Evolutionary conservation across 176 grass and related monocot species (phyloP), one percentile per base, ranked within the genome.

Genomic region (Hyparrhenia diplandra): DNA sequence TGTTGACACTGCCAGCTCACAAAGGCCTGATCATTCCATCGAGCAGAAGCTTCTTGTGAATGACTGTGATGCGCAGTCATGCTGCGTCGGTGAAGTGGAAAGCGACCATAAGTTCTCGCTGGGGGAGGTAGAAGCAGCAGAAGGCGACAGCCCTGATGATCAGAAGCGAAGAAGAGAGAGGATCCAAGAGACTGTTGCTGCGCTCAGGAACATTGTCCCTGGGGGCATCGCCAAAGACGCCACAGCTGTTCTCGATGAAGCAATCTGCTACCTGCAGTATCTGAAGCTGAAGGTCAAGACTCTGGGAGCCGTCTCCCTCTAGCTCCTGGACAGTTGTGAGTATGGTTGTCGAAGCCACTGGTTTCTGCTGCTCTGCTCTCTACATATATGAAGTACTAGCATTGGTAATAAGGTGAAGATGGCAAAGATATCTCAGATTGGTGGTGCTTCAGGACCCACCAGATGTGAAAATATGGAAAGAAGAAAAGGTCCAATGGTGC

Each of bases 241-340:
- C 13, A 89, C 90, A 6, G 82, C 90, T 39, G 89, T 98, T 75
- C 85, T 98, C 1, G 92, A 98, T n/a, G 95, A 98, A 76, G 95
- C 95, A 37, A 98, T 98, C 46, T 85, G 78, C 83, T 98, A 98
- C 84, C 67, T 98, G 79, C 92, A 92, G 67, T 93, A 91, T 58
- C 86, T 98, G 36, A 98, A 94, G 81, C 73, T 94, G 58, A 98
- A 98, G 87, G 88, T 91, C 20, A 98, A 89, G 88, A 80, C 90
- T 1, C 77, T 94, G 45, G 90, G 92, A 80, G 83, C 83, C 54
- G 68, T 80, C 34, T 80, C 86, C 28, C 83, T 91, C 42, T 87
- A 87, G 67, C 83, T n/a, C 62, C 75, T 72, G 24, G n/a, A n/a
- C n/a, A n/a, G n/a, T n/a, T n/a, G 5, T 45, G 73, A 71, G 43